Evolutionary conservation across 139 green algal species (phyloP).

Genomic region (Chlamydomonas sphaeroides): DNA sequence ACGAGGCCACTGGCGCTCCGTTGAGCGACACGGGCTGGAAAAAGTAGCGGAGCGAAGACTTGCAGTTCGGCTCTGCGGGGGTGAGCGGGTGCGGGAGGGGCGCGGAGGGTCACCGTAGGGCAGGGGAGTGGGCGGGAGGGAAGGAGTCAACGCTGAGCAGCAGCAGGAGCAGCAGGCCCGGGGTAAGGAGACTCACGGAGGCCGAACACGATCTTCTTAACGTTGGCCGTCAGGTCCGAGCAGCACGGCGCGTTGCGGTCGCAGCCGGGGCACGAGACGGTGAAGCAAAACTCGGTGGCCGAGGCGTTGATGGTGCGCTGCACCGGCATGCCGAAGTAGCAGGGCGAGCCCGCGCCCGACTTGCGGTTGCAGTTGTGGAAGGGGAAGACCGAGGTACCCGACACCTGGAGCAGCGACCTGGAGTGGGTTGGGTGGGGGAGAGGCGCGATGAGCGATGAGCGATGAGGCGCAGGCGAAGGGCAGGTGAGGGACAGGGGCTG

Average conservation of each 20-base stretch:
- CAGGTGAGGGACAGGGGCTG: no score
- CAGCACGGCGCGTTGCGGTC: not conserved
- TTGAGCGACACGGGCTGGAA: not conserved
- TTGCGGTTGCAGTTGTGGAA: not conserved
- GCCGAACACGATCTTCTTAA: conserved; percentile 19
- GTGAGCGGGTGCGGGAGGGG: not conserved
- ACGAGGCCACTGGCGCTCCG: not conserved
- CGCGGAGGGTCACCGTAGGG: not conserved
- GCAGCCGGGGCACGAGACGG: not conserved
- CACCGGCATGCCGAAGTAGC: conserved; percentile 6
- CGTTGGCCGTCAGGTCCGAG: not conserved
- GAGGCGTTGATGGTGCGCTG: not conserved
- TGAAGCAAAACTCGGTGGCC: conserved; percentile 33
- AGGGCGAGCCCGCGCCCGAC: not conserved
- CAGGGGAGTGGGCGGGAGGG: not conserved
- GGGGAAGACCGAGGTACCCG: not conserved
- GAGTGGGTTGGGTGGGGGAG: no score
- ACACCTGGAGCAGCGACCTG: no score
- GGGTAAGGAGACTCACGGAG: not conserved
- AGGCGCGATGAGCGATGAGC: no score
- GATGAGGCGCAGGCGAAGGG: no score
- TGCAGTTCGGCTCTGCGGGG: not conserved
- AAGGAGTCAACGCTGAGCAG: no score
- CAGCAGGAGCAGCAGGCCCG: no score
- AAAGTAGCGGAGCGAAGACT: not conserved